Evolutionary conservation across 805 yeast genomes (phyloP), one percentile per base, ranked within the genome.

Genomic region (Millerago galiae): DNA sequence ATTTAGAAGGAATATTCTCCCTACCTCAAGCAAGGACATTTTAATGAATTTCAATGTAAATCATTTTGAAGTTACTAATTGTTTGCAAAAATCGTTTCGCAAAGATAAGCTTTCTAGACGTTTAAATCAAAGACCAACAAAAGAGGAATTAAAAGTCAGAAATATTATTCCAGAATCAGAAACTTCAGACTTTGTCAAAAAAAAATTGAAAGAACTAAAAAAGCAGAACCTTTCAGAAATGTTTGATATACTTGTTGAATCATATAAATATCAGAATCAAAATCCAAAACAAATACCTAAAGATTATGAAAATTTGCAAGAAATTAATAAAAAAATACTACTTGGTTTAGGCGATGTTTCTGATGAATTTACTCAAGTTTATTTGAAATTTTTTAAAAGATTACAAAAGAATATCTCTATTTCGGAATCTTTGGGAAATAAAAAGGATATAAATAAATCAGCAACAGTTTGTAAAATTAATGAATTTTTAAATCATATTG

Each of bases 111-210:
- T 55, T 5, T 29, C 49, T 1, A 55, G 52, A 37, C 30, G 43
- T 8, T 40, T 55, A n/a, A 46, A 45, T 17, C 51, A 34, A 24
- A 45, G 59, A 25, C 59, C 59, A 9, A 32, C 40, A 7, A 34
- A 40, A 13, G 13, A 46, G 8, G 58, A 53, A n/a, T 33, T 55
- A 16, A 43, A 48, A 35, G 43, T 43, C 21, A 48, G 46, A 36
- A 52, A 51, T 26, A 55, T 55, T 14, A 35, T 53, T 3, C 29
- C 41, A n/a, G 31, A 21, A 13, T 45, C 43, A 27, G 41, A 47
- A 9, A 31, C 37, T 1, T 37, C 41, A 2, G 43, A 33, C 2
- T 30, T 45, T 13, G 43, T 49, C 3, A 44, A 38, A 14, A 40
- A 37, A 12, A 46, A 35, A 25, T 37, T 43, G 10, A 47, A 47